phyloP scores from a whole-genome alignment of 78 protist genomes.

The Dictyostelium intermedium region DNA sequence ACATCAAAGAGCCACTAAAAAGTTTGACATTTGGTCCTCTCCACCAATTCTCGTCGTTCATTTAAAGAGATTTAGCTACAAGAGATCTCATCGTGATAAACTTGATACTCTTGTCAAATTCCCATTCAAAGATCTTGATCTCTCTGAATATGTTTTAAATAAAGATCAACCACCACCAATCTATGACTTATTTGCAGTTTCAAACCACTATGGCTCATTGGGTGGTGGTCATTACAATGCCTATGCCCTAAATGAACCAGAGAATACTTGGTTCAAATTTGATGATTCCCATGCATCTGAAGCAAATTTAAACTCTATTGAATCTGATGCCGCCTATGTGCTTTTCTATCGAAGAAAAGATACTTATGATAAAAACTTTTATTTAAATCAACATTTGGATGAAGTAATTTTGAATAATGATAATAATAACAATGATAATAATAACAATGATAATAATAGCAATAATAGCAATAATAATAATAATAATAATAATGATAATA shows the following conservation, averaged over 20 bases:
- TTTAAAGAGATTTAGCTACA: constrained; percentile 93
- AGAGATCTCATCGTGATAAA: constrained; percentile 78
- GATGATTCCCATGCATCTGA: constrained; percentile 66
- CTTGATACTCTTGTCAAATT: constrained; percentile 85
- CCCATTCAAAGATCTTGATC: constrained; percentile 88
- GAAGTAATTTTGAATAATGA: not conserved
- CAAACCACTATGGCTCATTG: constrained; percentile 93
- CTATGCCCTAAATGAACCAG: constrained; percentile 75
- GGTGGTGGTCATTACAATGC: constrained; percentile 98
- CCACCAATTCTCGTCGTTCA: constrained; percentile 93
- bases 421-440: not conserved
- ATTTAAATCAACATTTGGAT: not conserved
- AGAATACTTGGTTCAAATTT: constrained; percentile 87
- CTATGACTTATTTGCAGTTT: constrained; percentile 92
- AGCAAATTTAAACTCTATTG: not conserved
- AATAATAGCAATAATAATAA: not conserved
- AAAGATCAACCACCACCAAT: constrained; percentile 24
- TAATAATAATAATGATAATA: not conserved
- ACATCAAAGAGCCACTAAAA: constrained; percentile 85
- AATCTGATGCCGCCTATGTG: constrained; percentile 87
- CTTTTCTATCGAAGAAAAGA: constrained; percentile 84
- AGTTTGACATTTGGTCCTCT: constrained; percentile 91
- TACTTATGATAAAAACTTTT: not conserved
- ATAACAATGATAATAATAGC: not conserved
- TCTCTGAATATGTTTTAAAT: constrained; percentile 51